Conservation (phyloP, 2,329 filamentous ascomycete genomes). For the Anthostomella pinea region DNA sequence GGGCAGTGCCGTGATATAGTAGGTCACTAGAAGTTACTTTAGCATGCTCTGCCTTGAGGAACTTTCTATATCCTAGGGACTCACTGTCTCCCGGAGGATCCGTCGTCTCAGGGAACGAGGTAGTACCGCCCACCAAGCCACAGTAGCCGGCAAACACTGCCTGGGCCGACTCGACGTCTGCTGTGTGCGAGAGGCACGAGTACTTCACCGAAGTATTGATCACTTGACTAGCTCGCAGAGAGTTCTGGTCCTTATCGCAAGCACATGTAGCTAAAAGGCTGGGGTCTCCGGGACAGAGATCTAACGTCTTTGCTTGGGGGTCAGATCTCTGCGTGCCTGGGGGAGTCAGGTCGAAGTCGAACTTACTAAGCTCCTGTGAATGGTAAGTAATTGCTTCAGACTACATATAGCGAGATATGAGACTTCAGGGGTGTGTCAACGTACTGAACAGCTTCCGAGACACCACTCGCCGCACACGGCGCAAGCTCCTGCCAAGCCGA, state of each 20-base stretch:
- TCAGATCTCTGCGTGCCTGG: not conserved
- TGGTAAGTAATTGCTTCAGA: slow-evolving; percentile 1
- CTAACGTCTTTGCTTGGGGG: slow-evolving; percentile 27
- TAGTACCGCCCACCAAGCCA: slow-evolving; percentile 46
- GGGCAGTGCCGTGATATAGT: slow-evolving; percentile 51
- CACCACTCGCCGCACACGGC: slow-evolving; percentile 39
- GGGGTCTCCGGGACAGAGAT: slow-evolving; percentile 38
- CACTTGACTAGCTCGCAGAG: slow-evolving; percentile 38
- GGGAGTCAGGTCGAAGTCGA: not conserved
- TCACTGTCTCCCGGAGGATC: slow-evolving; percentile 50
- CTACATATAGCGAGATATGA: not conserved
- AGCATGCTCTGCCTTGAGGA: no score
- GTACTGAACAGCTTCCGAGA: slow-evolving; percentile 39
- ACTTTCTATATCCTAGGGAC: slow-evolving; percentile 19
- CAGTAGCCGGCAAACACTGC: slow-evolving; percentile 52
- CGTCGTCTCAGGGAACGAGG: slow-evolving; percentile 44
- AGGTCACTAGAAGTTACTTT: slow-evolving; percentile 40
- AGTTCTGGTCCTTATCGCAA: slow-evolving; percentile 50
- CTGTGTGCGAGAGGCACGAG: slow-evolving; percentile 45
- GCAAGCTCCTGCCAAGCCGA: slow-evolving; percentile 41
- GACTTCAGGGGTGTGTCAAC: slow-evolving; percentile 25
- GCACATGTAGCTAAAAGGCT: slow-evolving; percentile 48
- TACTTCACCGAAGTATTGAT: slow-evolving; percentile 43
- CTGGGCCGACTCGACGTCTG: slow-evolving; percentile 47
- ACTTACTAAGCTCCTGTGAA: slow-evolving; percentile 32